A percentile compares a stretch with the other conserved stretches of the same genome.
These are phyloP conservation scores for Fibroporia radiculosa DNA, from an alignment of 768 basidiomycete species.

Conservation along the genomic window DNA sequence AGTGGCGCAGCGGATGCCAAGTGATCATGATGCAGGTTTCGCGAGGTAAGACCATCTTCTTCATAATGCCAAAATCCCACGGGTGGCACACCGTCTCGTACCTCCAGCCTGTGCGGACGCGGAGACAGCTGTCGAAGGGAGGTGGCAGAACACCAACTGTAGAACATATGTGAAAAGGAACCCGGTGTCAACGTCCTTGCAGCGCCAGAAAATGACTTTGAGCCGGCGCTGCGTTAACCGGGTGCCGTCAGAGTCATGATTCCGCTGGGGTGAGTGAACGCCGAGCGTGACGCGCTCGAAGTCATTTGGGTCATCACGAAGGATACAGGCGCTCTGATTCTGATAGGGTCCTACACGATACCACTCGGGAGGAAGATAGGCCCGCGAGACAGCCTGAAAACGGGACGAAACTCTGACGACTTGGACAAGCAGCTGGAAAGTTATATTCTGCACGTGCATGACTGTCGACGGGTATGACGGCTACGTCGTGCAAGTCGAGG, in stretches of 20 bases:
- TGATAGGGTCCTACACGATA: no score
- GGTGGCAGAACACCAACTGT: constrained; percentile 12
- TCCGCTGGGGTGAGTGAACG: constrained; percentile 8
- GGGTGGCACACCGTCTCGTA: constrained; percentile 11
- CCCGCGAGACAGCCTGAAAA: no score
- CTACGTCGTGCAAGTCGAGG: constrained; percentile 17
- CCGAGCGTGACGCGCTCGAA: constrained; percentile 6
- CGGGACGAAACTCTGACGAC: no score
- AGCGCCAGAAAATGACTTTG: constrained; percentile 17
- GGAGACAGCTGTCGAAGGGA: constrained; percentile 13
- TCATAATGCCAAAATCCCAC: constrained; percentile 7
- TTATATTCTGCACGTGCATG: no score
- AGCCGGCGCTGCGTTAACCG: constrained; percentile 10
- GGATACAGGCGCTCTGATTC: constrained; percentile 12
- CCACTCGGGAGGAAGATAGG: no score
- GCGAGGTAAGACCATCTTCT: constrained; percentile 9
- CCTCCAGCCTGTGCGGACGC: constrained; percentile 11
- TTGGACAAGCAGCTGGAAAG: no score
- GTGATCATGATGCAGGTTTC: constrained; percentile 12
- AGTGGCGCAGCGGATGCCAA: constrained; percentile 8
- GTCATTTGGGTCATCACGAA: neutral
- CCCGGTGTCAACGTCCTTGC: constrained; percentile 14
- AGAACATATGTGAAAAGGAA: constrained; percentile 13
- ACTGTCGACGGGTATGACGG: constrained; percentile 11
- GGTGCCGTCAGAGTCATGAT: constrained; percentile 5